Conservation (phyloP, 257 asterid genomes). For the Solanum infundibuliforme region DNA sequence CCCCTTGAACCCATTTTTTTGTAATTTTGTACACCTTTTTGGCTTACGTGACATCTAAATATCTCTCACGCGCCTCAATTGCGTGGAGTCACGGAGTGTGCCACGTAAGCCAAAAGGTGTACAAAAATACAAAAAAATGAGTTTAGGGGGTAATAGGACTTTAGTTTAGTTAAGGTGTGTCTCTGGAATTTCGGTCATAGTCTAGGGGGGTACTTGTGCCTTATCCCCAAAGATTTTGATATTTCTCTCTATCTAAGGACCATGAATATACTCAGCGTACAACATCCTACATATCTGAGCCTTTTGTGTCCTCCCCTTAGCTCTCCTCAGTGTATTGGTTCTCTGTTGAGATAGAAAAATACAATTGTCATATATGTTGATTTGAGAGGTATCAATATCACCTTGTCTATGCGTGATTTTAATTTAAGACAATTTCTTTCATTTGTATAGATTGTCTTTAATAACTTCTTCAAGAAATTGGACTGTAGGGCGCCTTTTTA, state of each 20-base stretch:
- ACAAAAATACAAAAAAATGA: too few species aligned
- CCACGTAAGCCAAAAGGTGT: too few species aligned
- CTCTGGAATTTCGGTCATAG: too few species aligned
- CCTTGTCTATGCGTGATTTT: neutral
- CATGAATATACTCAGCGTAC: neutral
- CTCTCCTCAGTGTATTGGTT: neutral
- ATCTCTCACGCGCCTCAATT: too few species aligned
- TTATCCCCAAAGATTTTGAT: neutral
- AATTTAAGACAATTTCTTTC: neutral
- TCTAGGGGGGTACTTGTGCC: too few species aligned
- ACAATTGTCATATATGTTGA: neutral
- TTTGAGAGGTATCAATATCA: neutral
- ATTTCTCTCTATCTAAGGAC: neutral
- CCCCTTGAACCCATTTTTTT: too few species aligned
- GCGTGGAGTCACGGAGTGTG: too few species aligned
- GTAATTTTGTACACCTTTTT: too few species aligned
- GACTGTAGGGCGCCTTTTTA: neutral
- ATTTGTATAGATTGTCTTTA: neutral
- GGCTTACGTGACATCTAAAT: too few species aligned
- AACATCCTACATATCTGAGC: neutral
- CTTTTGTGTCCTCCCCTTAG: neutral
- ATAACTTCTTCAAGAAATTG: neutral
- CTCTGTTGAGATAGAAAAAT: neutral
- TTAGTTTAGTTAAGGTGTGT: too few species aligned
- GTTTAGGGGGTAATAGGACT: too few species aligned